Percentiles rank a stretch among this genome's conserved stretches.
These are phyloP conservation scores for Colletotrichum euphorbiae DNA, from an alignment of 2,329 filamentous ascomycete species.

Conservation along the genomic window DNA sequence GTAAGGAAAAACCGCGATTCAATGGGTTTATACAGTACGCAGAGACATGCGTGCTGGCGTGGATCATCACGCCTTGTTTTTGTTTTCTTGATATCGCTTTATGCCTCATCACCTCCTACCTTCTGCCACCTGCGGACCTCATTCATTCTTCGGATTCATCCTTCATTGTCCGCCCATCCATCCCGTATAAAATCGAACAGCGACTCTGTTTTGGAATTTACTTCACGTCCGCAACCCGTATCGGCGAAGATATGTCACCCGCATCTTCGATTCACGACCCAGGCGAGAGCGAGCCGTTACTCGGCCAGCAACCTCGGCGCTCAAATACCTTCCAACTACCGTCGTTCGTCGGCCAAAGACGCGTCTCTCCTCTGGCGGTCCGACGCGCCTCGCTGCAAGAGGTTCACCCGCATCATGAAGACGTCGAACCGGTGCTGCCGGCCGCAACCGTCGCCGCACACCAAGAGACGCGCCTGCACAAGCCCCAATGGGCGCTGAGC, in stretches of 20 bases:
- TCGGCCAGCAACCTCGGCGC: conserved; percentile 20
- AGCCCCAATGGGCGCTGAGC: conserved; percentile 37
- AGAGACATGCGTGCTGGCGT: no score
- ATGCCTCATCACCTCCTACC: no score
- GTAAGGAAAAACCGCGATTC: no score
- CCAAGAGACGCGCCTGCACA: conserved; percentile 36
- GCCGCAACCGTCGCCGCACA: conserved; percentile 32
- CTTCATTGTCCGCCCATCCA: no score
- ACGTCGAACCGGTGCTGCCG: conserved; percentile 33
- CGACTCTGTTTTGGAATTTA: no score
- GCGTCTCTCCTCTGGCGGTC: conserved; percentile 21
- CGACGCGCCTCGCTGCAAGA: conserved; percentile 33
- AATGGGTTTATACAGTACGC: no score
- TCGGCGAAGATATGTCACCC: conserved; percentile 14
- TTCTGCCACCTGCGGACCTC: no score
- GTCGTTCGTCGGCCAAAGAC: conserved; percentile 7
- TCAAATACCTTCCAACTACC: conserved; percentile 22
- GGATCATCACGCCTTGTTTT: no score
- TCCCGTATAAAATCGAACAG: no score
- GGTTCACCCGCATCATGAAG: conserved; percentile 32
- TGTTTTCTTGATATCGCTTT: no score
- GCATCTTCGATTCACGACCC: conserved; percentile 33
- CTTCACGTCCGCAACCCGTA: no score
- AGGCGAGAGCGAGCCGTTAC: conserved; percentile 29
- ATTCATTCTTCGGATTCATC: no score